Evolutionary conservation across 2,329 filamentous ascomycete genomes (phyloP), one percentile per base, ranked within the genome.

Genomic region (Colletotrichum sp.): DNA sequence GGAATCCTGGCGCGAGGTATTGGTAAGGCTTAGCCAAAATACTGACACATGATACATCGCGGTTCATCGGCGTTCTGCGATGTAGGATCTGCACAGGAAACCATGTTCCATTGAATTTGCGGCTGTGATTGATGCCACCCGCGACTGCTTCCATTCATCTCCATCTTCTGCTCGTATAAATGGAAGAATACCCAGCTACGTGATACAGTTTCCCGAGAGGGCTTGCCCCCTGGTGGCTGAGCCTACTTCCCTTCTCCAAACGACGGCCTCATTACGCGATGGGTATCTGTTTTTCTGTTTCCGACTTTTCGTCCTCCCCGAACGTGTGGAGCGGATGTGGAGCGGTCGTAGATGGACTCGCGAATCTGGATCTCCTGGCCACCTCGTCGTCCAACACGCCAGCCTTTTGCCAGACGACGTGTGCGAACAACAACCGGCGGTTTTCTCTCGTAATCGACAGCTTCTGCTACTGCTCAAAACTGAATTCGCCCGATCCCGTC

Each of bases 181-280:
- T n/a, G n/a, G n/a, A n/a, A n/a, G n/a, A n/a, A n/a, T n/a, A n/a
- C n/a, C n/a, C n/a, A n/a, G n/a, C n/a, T n/a, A n/a, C n/a, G n/a
- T n/a, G n/a, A n/a, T n/a, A n/a, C n/a, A n/a, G n/a, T n/a, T n/a
- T n/a, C n/a, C n/a, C n/a, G n/a, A n/a, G n/a, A n/a, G n/a, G n/a
- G 44, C n/a, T 52, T 52, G 44, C 2, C 44, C 44, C 6, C 13
- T 22, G 10, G 7, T 48, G 39, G 0, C 39, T 12, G 44, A 0
- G 1, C 18, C 18, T 0, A 0, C 44, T 0, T 48, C 0, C 44
- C 44, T 1, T 22, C 44, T 13, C 0, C 44, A 52, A 52, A 52
- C 10, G n/a, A 0, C n/a, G 44, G 44, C 44, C n/a, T 52, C 0
- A 52, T 24, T 52, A 10, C n/a, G 0, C 44, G n/a, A 52, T 52